These are phyloP conservation scores for Eucalyptus viminalis DNA, from an alignment of 345 rosid species.

Conservation along the genomic window DNA sequence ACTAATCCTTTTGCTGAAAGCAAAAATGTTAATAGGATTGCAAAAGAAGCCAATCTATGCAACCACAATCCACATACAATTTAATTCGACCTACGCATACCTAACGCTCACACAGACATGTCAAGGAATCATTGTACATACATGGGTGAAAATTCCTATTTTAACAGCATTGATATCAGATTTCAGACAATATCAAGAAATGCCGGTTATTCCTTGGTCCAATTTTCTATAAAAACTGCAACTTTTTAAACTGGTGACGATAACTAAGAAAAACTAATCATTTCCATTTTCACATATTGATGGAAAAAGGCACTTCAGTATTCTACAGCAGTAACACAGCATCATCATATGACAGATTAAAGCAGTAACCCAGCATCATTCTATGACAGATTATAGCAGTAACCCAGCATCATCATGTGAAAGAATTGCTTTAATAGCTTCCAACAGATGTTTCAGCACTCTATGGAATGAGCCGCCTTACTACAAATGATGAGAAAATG, in stretches of 20 bases:
- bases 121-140: neutral
- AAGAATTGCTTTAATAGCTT: neutral
- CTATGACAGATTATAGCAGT: neutral
- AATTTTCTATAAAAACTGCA: neutral
- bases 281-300: neutral
- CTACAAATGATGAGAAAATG: neutral
- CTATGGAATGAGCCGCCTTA: neutral
- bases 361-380: neutral
- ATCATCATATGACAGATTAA: neutral
- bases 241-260: neutral
- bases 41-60: neutral
- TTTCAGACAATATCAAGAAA: neutral
- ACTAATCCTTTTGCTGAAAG: conserved; percentile 67
- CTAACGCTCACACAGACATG: neutral
- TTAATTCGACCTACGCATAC: neutral
- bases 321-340: neutral
- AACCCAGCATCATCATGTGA: neutral
- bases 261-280: neutral
- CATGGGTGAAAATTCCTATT: neutral
- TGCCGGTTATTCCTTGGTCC: neutral
- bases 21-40: neutral
- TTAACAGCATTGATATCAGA: neutral
- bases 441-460: neutral
- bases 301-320: neutral
- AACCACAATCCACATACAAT: neutral